These are phyloP conservation scores for Betula pendula DNA, from an alignment of 306 rosid genomes.

Conservation along the genomic window DNA sequence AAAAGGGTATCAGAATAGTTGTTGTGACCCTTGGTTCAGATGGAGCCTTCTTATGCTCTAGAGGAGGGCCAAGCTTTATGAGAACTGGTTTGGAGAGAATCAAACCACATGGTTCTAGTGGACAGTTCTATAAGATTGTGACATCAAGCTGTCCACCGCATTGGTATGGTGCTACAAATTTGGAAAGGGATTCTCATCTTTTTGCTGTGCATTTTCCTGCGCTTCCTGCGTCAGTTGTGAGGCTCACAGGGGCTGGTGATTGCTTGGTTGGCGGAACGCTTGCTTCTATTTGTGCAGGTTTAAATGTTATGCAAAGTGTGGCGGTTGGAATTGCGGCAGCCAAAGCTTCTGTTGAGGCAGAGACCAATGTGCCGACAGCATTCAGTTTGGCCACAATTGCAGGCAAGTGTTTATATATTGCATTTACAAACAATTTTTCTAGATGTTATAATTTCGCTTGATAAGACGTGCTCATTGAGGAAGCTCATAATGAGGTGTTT, in stretches of 20 bases:
- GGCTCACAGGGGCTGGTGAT: conserved; percentile 91
- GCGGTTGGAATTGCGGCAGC: conserved; percentile 88
- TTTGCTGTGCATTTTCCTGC: conserved; percentile 82
- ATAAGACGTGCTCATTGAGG: no score
- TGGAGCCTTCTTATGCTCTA: conserved; percentile 75
- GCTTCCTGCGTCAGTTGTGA: conserved; percentile 72
- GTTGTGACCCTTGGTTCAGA: conserved; percentile 68
- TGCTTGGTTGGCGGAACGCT: conserved; percentile 87
- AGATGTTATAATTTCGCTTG: no score
- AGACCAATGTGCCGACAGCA: conserved; percentile 63
- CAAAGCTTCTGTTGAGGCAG: conserved; percentile 81
- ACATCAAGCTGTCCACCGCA: conserved; percentile 53
- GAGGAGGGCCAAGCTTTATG: conserved; percentile 52
- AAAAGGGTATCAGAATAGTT: conserved; percentile 69
- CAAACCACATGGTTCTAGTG: conserved; percentile 19
- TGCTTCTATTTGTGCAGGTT: conserved; percentile 72
- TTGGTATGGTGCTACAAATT: conserved; percentile 29
- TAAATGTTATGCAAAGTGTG: conserved; percentile 72
- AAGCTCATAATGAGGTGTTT: no score
- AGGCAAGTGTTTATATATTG: conserved; percentile 43
- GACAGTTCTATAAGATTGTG: conserved; percentile 43
- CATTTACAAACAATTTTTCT: no score
- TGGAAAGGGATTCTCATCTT: conserved; percentile 45
- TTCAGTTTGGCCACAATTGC: conserved; percentile 54
- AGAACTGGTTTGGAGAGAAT: conserved; percentile 34